These are phyloP conservation scores for Tuber microsphaerosporum DNA, from an alignment of 495 filamentous ascomycete species.

Conservation along the genomic window DNA sequence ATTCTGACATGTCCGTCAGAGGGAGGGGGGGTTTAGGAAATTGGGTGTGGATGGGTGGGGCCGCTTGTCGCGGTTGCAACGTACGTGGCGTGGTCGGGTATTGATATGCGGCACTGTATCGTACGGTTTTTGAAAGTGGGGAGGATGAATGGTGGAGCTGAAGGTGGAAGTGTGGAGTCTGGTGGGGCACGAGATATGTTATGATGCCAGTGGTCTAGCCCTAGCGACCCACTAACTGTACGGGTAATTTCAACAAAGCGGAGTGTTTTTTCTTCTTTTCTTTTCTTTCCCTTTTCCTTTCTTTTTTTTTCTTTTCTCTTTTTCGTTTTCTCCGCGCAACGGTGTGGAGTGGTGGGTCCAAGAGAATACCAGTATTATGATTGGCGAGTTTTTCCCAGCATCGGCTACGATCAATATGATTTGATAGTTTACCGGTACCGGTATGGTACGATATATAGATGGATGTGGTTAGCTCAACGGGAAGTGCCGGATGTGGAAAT, in stretches of 20 bases:
- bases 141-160: background rate
- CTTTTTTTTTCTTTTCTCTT: background rate
- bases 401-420: background rate
- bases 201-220: background rate
- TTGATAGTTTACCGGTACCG: background rate
- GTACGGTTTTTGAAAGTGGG: background rate
- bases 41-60: conserved; percentile 1
- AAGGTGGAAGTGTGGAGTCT: background rate
- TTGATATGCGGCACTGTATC: background rate
- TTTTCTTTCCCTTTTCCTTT: background rate
- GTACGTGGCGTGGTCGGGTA: background rate
- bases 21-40: background rate
- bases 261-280: background rate
- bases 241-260: background rate
- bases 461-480: background rate
- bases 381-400: background rate
- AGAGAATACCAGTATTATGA: background rate
- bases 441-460: too few relatives aligned
- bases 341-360: conserved; percentile 2
- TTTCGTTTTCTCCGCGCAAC: conserved; percentile 7
- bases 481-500: background rate
- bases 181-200: background rate
- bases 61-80: background rate
- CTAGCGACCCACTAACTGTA: background rate
- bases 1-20: background rate